phyloP scores from a whole-genome alignment of 75 land plant species.

The Sequoia sempervirens region DNA sequence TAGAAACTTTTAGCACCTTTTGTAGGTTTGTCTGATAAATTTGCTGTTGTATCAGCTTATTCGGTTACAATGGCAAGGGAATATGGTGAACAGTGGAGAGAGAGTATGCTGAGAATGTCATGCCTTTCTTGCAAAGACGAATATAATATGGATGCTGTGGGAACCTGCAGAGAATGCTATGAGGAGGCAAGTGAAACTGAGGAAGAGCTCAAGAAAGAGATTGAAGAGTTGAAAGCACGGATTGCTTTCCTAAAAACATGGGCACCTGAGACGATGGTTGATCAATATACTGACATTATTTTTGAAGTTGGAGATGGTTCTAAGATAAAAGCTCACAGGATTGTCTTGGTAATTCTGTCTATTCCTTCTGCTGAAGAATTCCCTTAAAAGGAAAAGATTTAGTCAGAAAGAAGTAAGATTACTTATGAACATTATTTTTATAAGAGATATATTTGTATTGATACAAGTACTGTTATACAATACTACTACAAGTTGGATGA shows the following conservation, averaged over 20 bases:
- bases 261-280: constrained; percentile 27
- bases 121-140: constrained; percentile 69
- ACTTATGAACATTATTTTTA: neutral
- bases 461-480: neutral
- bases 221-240: constrained; percentile 68
- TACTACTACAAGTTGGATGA: neutral
- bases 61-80: constrained; percentile 8
- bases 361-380: neutral
- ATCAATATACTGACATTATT: constrained; percentile 11
- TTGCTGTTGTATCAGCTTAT: neutral
- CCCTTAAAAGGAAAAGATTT: neutral
- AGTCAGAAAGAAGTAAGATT: neutral
- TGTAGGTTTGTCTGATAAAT: neutral
- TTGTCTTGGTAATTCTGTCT: constrained; percentile 10
- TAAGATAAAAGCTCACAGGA: constrained; percentile 20
- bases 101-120: constrained; percentile 15
- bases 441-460: neutral
- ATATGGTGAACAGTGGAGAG: constrained; percentile 1
- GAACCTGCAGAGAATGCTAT: constrained; percentile 83
- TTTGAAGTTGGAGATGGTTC: constrained; percentile 14
- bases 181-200: constrained; percentile 83
- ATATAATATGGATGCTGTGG: constrained; percentile 40
- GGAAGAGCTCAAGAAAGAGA: constrained; percentile 78
- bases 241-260: constrained; percentile 51
- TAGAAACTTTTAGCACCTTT: neutral